Percentiles rank a stretch among this genome's conserved stretches.
phyloP scores from a whole-genome alignment of 768 basidiomycete genomes.

The Lactarius sanguifluus region DNA sequence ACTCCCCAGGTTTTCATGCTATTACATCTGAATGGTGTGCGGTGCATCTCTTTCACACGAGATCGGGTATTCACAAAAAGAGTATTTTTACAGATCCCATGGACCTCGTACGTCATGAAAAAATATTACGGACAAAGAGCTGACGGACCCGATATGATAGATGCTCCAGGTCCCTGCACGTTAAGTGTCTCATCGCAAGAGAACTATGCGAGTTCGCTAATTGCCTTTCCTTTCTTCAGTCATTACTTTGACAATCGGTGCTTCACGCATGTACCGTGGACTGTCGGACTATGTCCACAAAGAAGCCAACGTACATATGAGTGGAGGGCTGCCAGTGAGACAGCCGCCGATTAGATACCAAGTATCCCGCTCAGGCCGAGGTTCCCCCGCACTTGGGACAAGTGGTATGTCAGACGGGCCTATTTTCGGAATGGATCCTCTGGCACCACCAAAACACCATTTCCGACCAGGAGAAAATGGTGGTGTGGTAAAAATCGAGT shows the following conservation, averaged over 20 bases:
- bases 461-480: not conserved
- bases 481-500: not conserved
- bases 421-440: not conserved
- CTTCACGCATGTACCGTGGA: conserved; percentile 6
- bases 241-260: conserved; percentile 8
- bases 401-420: not conserved
- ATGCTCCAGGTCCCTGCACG: conserved; percentile 12
- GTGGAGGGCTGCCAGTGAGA: no score
- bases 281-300: not conserved
- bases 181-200: not conserved
- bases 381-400: not conserved
- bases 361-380: not conserved
- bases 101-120: conserved; percentile 11
- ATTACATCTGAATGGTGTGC: conserved; percentile 13
- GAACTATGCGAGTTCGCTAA: not conserved
- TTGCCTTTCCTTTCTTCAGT: not conserved
- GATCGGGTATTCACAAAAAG: not conserved
- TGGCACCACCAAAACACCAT: not conserved
- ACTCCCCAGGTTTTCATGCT: not conserved
- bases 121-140: not conserved
- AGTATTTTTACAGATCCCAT: not conserved
- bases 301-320: not conserved
- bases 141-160: not conserved
- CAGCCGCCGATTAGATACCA: not conserved
- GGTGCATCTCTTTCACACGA: not conserved